Evolutionary conservation across 768 basidiomycete species (phyloP), one percentile per base, ranked within the genome.

Genomic region (Kwoniella shandongensis): DNA sequence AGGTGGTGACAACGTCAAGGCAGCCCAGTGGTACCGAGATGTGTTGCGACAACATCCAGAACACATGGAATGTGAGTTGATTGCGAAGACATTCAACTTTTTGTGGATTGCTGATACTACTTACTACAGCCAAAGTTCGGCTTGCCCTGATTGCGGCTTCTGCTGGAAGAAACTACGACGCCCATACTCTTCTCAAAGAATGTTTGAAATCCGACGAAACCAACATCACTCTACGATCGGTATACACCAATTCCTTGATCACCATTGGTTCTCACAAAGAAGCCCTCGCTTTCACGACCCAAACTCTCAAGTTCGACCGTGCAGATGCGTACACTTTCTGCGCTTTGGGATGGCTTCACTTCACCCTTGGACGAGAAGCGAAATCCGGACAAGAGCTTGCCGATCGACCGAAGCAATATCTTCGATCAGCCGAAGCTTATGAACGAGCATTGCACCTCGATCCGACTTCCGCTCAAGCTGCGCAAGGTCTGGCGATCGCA

Each of bases 401-500:
- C 23, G 91, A 93, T 53, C 85, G 91, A 26, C 82, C 83, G 57
- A 83, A 84, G 36, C 84, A 85, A 15, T 97, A 90, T 78, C 82
- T 85, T 54, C 81, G 91, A 10, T 83, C 88, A 2, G 90, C 90
- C 1, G 92, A 96, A 75, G 89, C 90, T 62, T 98, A 89, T 70
- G 89, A 93, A 72, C 91, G 91, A 73, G 94, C 93, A 0, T 77
- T 99, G 30, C 83, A 84, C 45, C 67, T 91, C 4, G 91, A 97
- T 70, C 86, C 89, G 0, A 79, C 83, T 25, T 96, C 91, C 76
- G 91, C 91, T 1, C 85, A 91, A 59, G 96, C 93, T 2, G 96
- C 94, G 4, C 91, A 96, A 73, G 94, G 94, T 2, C 80, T 99
- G 7, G 96, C 93, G 0, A 97, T 98, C 62, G 85, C 89, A 3